Percentiles rank a stretch among this genome's conserved stretches.
phyloP scores from a whole-genome alignment of 805 yeast species.

The Novakomyces olei region DNA sequence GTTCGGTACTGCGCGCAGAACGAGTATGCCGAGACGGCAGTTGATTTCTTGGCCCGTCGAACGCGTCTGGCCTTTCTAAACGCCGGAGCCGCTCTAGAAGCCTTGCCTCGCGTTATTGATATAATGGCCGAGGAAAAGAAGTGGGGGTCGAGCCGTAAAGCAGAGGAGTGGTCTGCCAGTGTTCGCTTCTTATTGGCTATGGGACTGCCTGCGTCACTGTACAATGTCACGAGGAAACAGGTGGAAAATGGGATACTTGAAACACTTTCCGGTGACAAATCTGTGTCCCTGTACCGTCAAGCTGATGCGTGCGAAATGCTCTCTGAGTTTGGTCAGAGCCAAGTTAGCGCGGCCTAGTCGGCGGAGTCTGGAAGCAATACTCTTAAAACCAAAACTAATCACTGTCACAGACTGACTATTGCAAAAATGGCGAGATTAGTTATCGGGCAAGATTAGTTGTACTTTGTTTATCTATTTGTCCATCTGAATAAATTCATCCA shows the following conservation, averaged over 20 bases:
- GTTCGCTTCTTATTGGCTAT: not conserved
- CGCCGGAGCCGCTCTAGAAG: conserved; percentile 56
- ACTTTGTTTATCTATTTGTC: no score
- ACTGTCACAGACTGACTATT: no score
- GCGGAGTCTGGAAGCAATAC: no score
- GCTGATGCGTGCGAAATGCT: no score
- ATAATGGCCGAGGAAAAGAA: conserved; percentile 59
- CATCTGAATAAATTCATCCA: no score
- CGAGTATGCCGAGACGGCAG: conserved; percentile 73
- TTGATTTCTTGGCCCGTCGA: conserved; percentile 82
- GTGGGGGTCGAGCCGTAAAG: conserved; percentile 30
- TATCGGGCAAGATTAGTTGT: no score
- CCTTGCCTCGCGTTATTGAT: conserved; percentile 68
- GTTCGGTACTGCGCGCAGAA: conserved; percentile 55
- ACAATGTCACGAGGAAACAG: not conserved
- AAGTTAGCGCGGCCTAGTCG: no score
- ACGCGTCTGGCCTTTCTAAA: conserved; percentile 80
- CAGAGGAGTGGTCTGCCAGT: not conserved
- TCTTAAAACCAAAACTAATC: no score
- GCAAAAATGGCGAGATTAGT: no score
- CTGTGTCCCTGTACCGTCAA: no score
- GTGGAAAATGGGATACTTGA: not conserved
- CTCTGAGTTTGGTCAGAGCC: no score
- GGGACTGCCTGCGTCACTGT: not conserved
- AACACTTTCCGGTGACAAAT: no score